Conservation (phyloP, 345 rosid species). For the Hirschfeldia incana region DNA sequence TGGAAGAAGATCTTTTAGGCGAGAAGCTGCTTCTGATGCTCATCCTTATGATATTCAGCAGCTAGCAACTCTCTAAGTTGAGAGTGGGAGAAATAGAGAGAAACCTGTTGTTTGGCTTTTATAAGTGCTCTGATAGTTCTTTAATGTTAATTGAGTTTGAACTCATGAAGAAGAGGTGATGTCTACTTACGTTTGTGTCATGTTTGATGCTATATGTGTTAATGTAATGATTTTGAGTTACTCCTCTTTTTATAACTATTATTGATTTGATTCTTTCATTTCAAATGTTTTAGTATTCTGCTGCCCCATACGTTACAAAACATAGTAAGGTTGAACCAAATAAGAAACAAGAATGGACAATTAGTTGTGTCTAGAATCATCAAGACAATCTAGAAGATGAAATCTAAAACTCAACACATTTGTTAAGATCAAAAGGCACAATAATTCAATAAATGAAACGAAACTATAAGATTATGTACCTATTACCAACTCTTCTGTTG, state of each 20-base stretch:
- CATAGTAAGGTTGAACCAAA: not conserved
- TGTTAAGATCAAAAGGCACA: no score
- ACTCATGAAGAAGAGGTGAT: constrained; percentile 6
- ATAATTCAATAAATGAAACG: no score
- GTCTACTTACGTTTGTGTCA: constrained; percentile 18
- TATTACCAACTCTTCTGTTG: not conserved
- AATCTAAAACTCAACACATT: not conserved
- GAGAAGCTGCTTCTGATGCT: constrained; percentile 52
- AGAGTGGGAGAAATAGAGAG: not conserved
- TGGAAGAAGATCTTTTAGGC: constrained; percentile 55
- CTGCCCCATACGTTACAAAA: not conserved
- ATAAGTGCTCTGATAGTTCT: constrained; percentile 25
- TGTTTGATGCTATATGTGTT: constrained; percentile 37
- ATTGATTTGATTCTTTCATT: constrained; percentile 11
- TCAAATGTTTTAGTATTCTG: not conserved
- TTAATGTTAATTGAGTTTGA: constrained; percentile 13
- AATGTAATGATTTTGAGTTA: constrained; percentile 30
- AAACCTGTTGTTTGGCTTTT: constrained; percentile 7
- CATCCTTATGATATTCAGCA: constrained; percentile 63
- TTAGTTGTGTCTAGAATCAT: not conserved
- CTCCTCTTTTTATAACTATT: not conserved
- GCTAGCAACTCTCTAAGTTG: constrained; percentile 48
- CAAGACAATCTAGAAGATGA: not conserved
- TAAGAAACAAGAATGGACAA: not conserved
- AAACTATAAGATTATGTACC: no score